Percentiles rank a stretch among this genome's conserved stretches.
Conservation (phyloP, 1,139 yeast genomes). For the Kurtzmaniella quercitrusa region DNA sequence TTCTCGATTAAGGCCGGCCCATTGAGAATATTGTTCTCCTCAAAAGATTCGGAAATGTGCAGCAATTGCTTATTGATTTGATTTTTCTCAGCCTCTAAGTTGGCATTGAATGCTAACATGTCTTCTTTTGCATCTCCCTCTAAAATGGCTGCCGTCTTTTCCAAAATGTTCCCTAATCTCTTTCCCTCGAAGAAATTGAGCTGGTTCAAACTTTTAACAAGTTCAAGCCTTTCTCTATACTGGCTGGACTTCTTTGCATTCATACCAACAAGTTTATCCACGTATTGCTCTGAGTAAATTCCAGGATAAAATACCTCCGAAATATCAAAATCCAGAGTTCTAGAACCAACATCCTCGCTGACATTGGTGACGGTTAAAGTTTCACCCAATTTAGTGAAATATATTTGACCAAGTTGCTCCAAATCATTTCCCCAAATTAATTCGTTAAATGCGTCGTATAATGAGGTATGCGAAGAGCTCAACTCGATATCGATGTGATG, state of each 20-base stretch:
- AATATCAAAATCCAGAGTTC: slow-evolving; percentile 14
- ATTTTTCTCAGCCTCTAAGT: slow-evolving; percentile 11
- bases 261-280: slow-evolving; percentile 17
- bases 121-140: slow-evolving; percentile 18
- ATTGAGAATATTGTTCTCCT: slow-evolving; percentile 20
- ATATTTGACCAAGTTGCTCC: slow-evolving; percentile 26
- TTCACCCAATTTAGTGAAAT: slow-evolving; percentile 26
- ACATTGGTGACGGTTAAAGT: slow-evolving; percentile 30
- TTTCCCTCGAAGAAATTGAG: slow-evolving; percentile 37
- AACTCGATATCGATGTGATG: slow-evolving; percentile 31
- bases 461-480: slow-evolving; percentile 24
- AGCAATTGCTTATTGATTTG: slow-evolving; percentile 17
- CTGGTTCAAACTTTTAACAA: slow-evolving; percentile 23
- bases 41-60: slow-evolving; percentile 15
- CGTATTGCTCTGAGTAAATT: slow-evolving; percentile 22
- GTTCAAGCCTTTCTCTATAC: slow-evolving; percentile 15
- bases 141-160: slow-evolving; percentile 18
- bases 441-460: slow-evolving; percentile 31
- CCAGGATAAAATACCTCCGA: slow-evolving; percentile 31
- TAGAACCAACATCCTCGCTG: slow-evolving; percentile 20
- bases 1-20: slow-evolving; percentile 18
- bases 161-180: slow-evolving; percentile 23
- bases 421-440: slow-evolving; percentile 36
- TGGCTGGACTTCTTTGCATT: slow-evolving; percentile 14
- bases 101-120: slow-evolving; percentile 10